phyloP scores from a whole-genome alignment of 805 yeast species.

The Nakazawaea populi region DNA sequence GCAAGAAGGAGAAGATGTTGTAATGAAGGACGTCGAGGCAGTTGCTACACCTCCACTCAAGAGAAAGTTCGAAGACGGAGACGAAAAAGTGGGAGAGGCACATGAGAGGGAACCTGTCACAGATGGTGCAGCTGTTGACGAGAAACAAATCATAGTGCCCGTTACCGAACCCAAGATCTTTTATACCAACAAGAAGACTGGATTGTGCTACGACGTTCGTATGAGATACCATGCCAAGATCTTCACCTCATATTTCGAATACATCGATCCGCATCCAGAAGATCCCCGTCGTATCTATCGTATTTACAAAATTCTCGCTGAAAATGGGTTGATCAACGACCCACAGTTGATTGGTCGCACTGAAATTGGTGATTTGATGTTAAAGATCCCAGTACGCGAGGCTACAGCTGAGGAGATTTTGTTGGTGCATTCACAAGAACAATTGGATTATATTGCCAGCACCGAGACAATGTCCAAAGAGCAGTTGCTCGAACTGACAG shows the following conservation, averaged over 20 bases:
- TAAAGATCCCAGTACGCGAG: slow-evolving; percentile 84
- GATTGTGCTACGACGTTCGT: slow-evolving; percentile 91
- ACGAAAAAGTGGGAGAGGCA: slow-evolving; percentile 14
- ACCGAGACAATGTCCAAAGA: slow-evolving; percentile 77
- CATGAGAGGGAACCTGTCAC: slow-evolving; percentile 20
- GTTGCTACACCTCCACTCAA: background rate
- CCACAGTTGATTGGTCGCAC: slow-evolving; percentile 65
- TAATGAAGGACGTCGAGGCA: background rate
- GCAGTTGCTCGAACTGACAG: slow-evolving; percentile 74
- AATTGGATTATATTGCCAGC: slow-evolving; percentile 65
- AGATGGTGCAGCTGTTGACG: slow-evolving; percentile 24
- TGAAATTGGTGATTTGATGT: slow-evolving; percentile 81
- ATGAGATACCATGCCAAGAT: slow-evolving; percentile 97
- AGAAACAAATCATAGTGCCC: slow-evolving; percentile 46
- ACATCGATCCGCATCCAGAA: slow-evolving; percentile 98
- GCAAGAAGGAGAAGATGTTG: slow-evolving; percentile 1
- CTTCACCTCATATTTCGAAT: slow-evolving; percentile 85
- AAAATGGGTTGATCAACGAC: slow-evolving; percentile 84
- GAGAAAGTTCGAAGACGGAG: slow-evolving; percentile 2
- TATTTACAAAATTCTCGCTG: slow-evolving; percentile 88
- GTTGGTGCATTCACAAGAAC: slow-evolving; percentile 79
- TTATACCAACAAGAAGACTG: slow-evolving; percentile 79
- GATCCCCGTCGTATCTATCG: slow-evolving; percentile 96
- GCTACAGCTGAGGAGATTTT: slow-evolving; percentile 83
- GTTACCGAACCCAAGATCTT: slow-evolving; percentile 58